Evolutionary conservation across 495 filamentous ascomycete species (phyloP), one percentile per base, ranked within the genome.

Genomic region (Penicillium cosmopolitanum): DNA sequence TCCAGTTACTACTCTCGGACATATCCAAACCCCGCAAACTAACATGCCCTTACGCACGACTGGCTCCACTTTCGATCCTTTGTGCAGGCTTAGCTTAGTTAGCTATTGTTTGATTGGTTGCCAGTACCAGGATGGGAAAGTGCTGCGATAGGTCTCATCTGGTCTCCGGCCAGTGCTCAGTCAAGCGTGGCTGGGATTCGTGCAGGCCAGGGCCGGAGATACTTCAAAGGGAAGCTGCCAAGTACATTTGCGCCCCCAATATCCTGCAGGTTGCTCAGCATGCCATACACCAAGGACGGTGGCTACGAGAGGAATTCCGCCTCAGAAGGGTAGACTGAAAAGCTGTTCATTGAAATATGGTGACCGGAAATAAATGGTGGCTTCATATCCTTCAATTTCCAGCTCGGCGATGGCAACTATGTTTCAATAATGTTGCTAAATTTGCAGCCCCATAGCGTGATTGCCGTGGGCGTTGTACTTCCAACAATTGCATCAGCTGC

Each of bases 381-480:
- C 23, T 23, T n/a, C 11, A 7, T 13, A 13, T n/a, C 9, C n/a
- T 28, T 9, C 21, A 7, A 23, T 28, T 4, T 28, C 11, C 28
- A 31, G 1, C 15, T 23, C 19, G 19, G 40, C 18, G n/a, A 55
- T 55, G 53, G 21, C 25, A 44, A 36, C 23, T 13, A 13, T 15
- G 13, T 54, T 19, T n/a, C 23, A 15, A 28, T 3, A 7, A 58
- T 58, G 56, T 21, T 58, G 18, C 50, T 58, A 21, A 46, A 53
- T 34, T 36, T 58, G n/a, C 34, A 58, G 4, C 56, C 47, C 11
- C 35, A 35, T 19, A 53, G 48, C n/a, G 50, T 58, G 48, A 53
- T 58, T 7, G 50, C 56, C 2, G 56, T 58, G 48, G 56, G 56
- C 1, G 50, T 46, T n/a, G n/a, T 58, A 15, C 56, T 58, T 8